Percentiles rank a stretch among this genome's conserved stretches.
Evolutionary conservation across 2,329 filamentous ascomycete species (phyloP).

Genomic region (Sporothrix protearum): DNA sequence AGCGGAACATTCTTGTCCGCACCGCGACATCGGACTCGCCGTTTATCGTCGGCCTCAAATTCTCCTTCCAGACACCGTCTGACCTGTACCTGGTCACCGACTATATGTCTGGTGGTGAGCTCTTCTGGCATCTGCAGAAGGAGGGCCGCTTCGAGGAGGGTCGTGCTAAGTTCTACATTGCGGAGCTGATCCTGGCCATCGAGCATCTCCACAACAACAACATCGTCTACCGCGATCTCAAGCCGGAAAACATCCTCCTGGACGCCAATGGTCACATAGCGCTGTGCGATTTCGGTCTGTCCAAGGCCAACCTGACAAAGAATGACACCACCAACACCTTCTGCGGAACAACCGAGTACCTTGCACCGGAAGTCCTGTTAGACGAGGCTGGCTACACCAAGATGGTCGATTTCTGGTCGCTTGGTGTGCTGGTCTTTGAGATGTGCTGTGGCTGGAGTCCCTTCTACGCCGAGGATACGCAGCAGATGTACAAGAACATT

Average conservation of each 20-base stretch:
- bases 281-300: slow-evolving; percentile 93
- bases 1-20: slow-evolving; percentile 93
- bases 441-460: slow-evolving; percentile 99
- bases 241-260: slow-evolving; percentile 94
- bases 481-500: slow-evolving; percentile 99
- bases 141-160: slow-evolving; percentile 93
- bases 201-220: slow-evolving; percentile 95
- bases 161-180: slow-evolving; percentile 97
- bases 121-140: slow-evolving; percentile 98
- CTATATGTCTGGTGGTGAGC: slow-evolving; percentile 97
- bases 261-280: slow-evolving; percentile 98
- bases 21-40: slow-evolving; percentile 94
- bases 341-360: slow-evolving; percentile 95
- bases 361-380: slow-evolving; percentile 89
- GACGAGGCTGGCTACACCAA: slow-evolving; percentile 98
- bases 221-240: slow-evolving; percentile 95
- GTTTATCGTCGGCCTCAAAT: slow-evolving; percentile 97
- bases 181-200: slow-evolving; percentile 90
- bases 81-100: slow-evolving; percentile 98
- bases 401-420: slow-evolving; percentile 99
- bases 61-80: slow-evolving; percentile 95
- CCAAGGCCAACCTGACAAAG: slow-evolving; percentile 94
- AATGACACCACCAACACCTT: slow-evolving; percentile 99
- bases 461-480: slow-evolving; percentile 97
- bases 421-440: slow-evolving; percentile 95